Percentiles rank a stretch among this genome's conserved stretches.
Conservation (phyloP, 495 filamentous ascomycete genomes). For the Podospora pseudocomata region DNA sequence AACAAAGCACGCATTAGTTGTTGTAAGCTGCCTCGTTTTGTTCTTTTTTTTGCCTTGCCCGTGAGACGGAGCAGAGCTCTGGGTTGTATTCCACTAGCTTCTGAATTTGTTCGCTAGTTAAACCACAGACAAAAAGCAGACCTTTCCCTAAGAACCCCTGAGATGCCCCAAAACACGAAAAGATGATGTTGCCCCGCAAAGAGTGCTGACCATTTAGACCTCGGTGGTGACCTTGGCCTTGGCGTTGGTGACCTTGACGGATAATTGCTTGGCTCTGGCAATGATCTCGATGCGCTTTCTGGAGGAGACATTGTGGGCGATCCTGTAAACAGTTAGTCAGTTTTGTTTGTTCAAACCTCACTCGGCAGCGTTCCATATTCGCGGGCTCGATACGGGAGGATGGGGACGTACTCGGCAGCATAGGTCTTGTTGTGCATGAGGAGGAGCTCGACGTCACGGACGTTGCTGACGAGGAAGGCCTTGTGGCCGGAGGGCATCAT, state of each 20-base stretch:
- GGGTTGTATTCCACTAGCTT: constrained; percentile 31
- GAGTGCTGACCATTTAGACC: constrained; percentile 57
- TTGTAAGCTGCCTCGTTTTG: background rate
- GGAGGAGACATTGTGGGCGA: constrained; percentile 93
- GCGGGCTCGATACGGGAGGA: background rate
- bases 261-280: constrained; percentile 90
- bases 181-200: constrained; percentile 30
- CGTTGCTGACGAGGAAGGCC: constrained; percentile 97
- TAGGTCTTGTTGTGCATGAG: constrained; percentile 99
- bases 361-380: background rate
- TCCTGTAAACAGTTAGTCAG: constrained; percentile 52
- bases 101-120: constrained; percentile 25
- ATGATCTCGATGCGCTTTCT: constrained; percentile 98
- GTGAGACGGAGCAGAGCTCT: constrained; percentile 29
- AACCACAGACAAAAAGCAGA: constrained; percentile 33
- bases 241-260: constrained; percentile 98
- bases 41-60: constrained; percentile 6
- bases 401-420: constrained; percentile 83
- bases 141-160: constrained; percentile 33
- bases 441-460: constrained; percentile 90
- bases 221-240: constrained; percentile 98
- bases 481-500: constrained; percentile 99
- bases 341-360: background rate
- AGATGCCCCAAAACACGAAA: constrained; percentile 35
- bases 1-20: background rate